Conservation (phyloP, 768 basidiomycete species). For the Coprinopsis cinerea region DNA sequence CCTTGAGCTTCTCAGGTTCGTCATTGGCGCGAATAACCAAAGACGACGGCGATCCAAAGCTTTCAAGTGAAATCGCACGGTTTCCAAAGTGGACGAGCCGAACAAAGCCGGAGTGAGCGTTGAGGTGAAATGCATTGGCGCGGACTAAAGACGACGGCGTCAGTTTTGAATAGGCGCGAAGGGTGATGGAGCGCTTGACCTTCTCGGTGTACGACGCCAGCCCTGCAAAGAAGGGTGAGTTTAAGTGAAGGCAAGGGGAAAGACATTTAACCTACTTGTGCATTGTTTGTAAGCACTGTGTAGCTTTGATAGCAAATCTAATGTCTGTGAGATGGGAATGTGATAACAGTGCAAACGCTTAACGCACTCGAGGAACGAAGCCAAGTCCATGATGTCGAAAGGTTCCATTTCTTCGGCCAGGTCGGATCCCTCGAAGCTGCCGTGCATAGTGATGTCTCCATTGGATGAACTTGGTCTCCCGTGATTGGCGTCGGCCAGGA, state of each 20-base stretch:
- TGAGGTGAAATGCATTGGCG: slow-evolving; percentile 72
- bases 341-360: not conserved
- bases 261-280: slow-evolving; percentile 39
- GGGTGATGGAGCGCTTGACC: slow-evolving; percentile 25
- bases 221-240: slow-evolving; percentile 23
- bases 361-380: slow-evolving; percentile 68
- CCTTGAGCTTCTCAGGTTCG: slow-evolving; percentile 59
- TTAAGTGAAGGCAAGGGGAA: slow-evolving; percentile 11
- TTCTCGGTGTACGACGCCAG: slow-evolving; percentile 64
- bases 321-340: not conserved
- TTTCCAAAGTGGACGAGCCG: slow-evolving; percentile 73
- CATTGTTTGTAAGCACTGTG: slow-evolving; percentile 62
- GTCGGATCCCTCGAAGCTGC: slow-evolving; percentile 35
- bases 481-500: slow-evolving; percentile 50
- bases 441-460: slow-evolving; percentile 47
- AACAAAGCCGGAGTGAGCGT: slow-evolving; percentile 62
- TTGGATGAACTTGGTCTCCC: slow-evolving; percentile 36
- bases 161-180: not conserved
- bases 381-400: slow-evolving; percentile 71
- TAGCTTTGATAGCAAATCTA: slow-evolving; percentile 72
- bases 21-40: slow-evolving; percentile 58
- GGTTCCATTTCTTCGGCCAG: slow-evolving; percentile 48
- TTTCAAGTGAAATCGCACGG: slow-evolving; percentile 64
- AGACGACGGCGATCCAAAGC: slow-evolving; percentile 64
- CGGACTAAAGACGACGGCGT: slow-evolving; percentile 38